These are phyloP conservation scores for Beauveria scarabaeidicola DNA, from an alignment of 2,329 filamentous ascomycete species.

Conservation along the genomic window DNA sequence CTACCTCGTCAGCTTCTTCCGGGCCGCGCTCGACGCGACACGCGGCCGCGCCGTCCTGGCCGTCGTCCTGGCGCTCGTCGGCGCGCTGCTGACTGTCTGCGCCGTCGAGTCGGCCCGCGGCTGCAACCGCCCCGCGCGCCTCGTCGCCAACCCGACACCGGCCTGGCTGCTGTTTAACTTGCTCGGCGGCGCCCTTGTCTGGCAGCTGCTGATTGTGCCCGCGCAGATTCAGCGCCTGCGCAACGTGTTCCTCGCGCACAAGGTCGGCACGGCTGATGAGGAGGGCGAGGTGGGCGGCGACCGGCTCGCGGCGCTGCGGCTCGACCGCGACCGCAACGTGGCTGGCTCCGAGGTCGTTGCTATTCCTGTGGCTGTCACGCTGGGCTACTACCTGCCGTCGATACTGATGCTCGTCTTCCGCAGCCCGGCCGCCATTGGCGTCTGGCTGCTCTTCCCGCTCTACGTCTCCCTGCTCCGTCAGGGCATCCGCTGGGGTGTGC, in stretches of 20 bases:
- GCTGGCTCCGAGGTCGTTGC: conserved; percentile 47
- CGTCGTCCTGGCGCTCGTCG: conserved; percentile 35
- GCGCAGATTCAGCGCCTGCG: conserved; percentile 37
- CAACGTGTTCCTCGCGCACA: conserved; percentile 23
- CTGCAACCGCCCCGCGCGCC: conserved; percentile 27
- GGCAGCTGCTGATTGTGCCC: conserved; percentile 43
- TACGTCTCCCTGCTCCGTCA: conserved; percentile 38
- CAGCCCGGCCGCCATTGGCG: conserved; percentile 27
- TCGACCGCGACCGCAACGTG: conserved; percentile 27
- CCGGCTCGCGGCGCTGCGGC: conserved; percentile 11
- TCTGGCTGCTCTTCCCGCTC: conserved; percentile 46
- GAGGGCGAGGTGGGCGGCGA: conserved; percentile 15
- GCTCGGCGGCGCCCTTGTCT: conserved; percentile 40
- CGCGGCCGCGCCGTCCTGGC: conserved; percentile 34
- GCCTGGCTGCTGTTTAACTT: conserved; percentile 42
- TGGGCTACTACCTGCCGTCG: conserved; percentile 40
- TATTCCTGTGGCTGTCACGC: conserved; percentile 39
- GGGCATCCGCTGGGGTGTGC: conserved; percentile 22
- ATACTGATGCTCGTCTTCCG: conserved; percentile 36
- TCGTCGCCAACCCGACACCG: conserved; percentile 30
- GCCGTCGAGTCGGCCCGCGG: conserved; percentile 41
- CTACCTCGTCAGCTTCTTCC: conserved; percentile 43
- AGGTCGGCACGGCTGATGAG: conserved; percentile 1
- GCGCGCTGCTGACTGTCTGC: conserved; percentile 39
- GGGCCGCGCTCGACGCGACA: conserved; percentile 31